Evolutionary conservation across 306 rosid genomes (phyloP).

Genomic region (Quercus aquifolioides): DNA sequence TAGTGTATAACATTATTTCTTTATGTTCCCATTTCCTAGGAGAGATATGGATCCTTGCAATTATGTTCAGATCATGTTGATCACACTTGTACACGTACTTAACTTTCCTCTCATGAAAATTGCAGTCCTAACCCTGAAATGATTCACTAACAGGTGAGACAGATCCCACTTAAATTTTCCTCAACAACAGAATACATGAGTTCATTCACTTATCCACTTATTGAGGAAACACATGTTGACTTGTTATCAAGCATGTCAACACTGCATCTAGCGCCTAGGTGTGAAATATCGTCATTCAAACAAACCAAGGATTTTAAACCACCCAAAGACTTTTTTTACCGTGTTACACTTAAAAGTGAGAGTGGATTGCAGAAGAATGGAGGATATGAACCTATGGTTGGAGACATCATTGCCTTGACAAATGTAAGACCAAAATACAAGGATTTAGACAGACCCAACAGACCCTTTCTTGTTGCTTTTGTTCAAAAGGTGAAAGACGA

Average conservation of each 20-base stretch:
- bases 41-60: not conserved
- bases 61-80: not conserved
- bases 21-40: no score
- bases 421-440: conserved; percentile 25
- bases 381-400: conserved; percentile 36
- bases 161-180: conserved; percentile 41
- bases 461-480: conserved; percentile 29
- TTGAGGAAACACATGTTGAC: conserved; percentile 56
- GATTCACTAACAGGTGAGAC: conserved; percentile 30
- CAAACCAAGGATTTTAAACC: not conserved
- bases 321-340: conserved; percentile 25
- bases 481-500: not conserved
- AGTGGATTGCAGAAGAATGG: not conserved
- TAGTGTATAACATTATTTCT: no score
- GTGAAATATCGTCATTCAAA: conserved; percentile 26
- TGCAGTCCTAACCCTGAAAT: not conserved
- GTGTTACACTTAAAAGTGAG: not conserved
- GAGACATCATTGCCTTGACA: conserved; percentile 55
- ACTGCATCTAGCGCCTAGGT: conserved; percentile 30
- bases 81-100: not conserved
- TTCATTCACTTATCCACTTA: conserved; percentile 44
- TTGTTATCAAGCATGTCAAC: conserved; percentile 29
- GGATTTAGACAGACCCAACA: conserved; percentile 34
- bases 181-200: conserved; percentile 32
- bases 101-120: not conserved